Base-by-base conservation (phyloP, 1,139 yeast genomes). In the Groenewaldozyma auringiensis region DNA sequence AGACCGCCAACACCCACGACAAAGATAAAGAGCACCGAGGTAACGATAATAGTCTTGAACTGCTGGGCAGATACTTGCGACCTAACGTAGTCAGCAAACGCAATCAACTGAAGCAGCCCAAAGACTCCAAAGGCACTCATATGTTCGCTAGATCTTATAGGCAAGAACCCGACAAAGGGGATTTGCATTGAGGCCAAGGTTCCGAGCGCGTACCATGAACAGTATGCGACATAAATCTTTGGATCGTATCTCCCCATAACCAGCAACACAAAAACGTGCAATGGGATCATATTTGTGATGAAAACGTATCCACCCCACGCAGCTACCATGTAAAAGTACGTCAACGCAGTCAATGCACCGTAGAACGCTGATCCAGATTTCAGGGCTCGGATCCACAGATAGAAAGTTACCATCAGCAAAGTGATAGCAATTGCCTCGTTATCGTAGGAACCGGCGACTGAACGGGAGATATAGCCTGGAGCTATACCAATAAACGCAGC, bases 241-340 rank as follows among this genome's bases (percentile, higher is more conserved):
- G 82, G 81, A 58, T 78, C 79, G 67, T 88, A 94, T 60, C 98
- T 81, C 47, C 99, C 98, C 98, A 94, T 94, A 54, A 86, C 69
- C 48, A 94, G 69, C 61, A 94, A 72, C 41, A 88, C 92, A 63
- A 94, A 89, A 27, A 89, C 88, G 65, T 94, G 99, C 59, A 94
- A 74, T 44, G 99, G 99, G 59, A 94, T 87, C 73, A 94, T 80
- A 69, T 94, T 94, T 51, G 98, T 94, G 68, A 94, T 94, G 71
- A 94, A 94, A 43, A 92, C 99, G 63, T 94, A 94, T 20, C 99
- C 99, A 72, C 98, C 98, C 99, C 99, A 94, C n/a, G 99, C 98
- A 45, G 95, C 83, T 44, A 94, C 99, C 99, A 94, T 94, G 74
- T 94, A 94, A 67, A 94, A 94, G 71, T 94, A 94, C 59, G 82